Evolutionary conservation across 140 eudicot genomes (phyloP).

Genomic region (Flaveria floridana): DNA sequence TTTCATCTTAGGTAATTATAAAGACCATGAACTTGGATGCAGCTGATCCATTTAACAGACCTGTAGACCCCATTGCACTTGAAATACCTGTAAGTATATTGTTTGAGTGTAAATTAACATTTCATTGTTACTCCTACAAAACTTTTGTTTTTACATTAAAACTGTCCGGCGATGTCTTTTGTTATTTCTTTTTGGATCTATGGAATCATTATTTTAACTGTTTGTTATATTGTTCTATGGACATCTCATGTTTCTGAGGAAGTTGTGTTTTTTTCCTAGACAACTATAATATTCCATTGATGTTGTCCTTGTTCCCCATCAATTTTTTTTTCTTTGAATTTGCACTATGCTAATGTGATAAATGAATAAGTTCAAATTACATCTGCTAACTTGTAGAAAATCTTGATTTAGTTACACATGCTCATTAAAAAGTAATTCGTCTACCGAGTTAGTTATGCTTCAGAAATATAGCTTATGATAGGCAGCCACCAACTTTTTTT

Average conservation of each 20-base stretch:
- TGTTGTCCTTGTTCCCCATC: constrained; percentile 2
- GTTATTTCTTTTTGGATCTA: neutral
- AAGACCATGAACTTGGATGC: constrained; percentile 84
- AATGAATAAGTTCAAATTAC: neutral
- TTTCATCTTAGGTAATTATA: constrained; percentile 52
- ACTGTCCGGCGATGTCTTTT: neutral
- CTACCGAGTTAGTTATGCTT: neutral
- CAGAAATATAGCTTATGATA: constrained; percentile 16
- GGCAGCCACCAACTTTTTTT: constrained; percentile 10
- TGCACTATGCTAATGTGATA: neutral
- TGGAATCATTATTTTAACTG: constrained; percentile 15
- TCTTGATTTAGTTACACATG: neutral
- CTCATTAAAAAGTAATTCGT: neutral
- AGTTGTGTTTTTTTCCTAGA: neutral
- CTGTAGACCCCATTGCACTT: constrained; percentile 76
- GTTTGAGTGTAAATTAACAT: constrained; percentile 6
- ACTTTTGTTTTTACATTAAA: neutral
- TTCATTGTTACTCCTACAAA: neutral
- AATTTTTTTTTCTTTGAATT: neutral
- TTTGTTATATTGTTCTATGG: neutral
- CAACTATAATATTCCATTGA: constrained; percentile 1
- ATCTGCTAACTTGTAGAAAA: neutral
- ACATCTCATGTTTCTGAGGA: neutral
- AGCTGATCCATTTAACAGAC: constrained; percentile 77
- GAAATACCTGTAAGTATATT: constrained; percentile 73